These are phyloP conservation scores for Fusarium sp. DNA, from an alignment of 2,329 filamentous ascomycete genomes.

Conservation along the genomic window DNA sequence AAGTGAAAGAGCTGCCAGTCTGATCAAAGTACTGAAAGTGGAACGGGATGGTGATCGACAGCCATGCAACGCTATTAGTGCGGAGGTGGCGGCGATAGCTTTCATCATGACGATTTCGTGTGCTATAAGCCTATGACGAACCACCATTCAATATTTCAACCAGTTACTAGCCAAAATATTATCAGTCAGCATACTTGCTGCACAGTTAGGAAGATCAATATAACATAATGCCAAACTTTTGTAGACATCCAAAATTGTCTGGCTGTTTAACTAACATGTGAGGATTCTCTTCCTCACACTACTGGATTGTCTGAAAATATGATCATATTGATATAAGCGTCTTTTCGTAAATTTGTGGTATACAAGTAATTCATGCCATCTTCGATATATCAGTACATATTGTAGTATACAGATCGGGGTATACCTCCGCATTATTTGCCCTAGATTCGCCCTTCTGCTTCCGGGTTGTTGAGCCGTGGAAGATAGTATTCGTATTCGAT, in stretches of 20 bases:
- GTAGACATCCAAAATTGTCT: neutral
- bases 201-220: neutral
- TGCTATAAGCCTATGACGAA: neutral
- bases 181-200: neutral
- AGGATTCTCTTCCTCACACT: neutral
- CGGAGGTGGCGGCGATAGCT: conserved; percentile 17
- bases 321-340: neutral
- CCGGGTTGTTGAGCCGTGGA: neutral
- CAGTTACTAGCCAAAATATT: neutral
- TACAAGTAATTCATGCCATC: neutral
- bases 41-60: neutral
- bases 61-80: neutral
- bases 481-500: neutral
- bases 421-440: neutral
- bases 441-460: neutral
- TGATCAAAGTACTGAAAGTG: neutral
- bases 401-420: too few species aligned
- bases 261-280: neutral
- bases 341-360: neutral
- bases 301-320: neutral
- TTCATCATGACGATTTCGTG: conserved; percentile 12
- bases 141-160: neutral
- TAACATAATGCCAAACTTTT: neutral
- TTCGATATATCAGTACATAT: too few species aligned
- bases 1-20: neutral